Evolutionary conservation across 164 flowering plant genomes (phyloP), one percentile per base, ranked within the genome.

Genomic region (Vitis riparia): DNA sequence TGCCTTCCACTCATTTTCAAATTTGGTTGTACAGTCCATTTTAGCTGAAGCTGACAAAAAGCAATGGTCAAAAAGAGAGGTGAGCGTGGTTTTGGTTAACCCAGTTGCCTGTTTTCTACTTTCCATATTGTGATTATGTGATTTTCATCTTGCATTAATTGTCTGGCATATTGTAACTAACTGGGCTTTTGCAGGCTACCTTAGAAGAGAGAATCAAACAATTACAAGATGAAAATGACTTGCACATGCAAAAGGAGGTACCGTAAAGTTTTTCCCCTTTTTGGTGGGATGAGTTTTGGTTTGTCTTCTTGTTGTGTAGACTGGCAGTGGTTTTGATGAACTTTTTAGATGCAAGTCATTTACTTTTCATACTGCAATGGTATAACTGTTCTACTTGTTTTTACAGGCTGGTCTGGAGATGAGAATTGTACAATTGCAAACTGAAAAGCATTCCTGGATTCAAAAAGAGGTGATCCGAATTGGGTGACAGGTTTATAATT

Each of bases 401-500:
- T 62, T 71, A n/a, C 78, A 86, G 92, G 80, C 76, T 72, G 57
- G 11, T 67, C 70, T 84, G 29, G 80, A 74, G 75, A 77, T 69
- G 65, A 79, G 65, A 59, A 64, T 84, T 66, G 60, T 50, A 68
- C 62, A 70, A 30, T 67, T 85, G 55, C 75, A 79, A 73, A 68
- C 51, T 63, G 83, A 82, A 60, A 83, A 76, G 51, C 78, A 79
- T 29, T 72, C 75, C 17, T 79, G 76, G 76, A 47, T 70, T 29
- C 67, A 73, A 51, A 78, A 75, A 61, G 83, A 84, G 89, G 86
- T 83, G 73, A 75, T 58, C 48, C 58, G 14, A 56, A 27, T 66
- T 68, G 67, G 15, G n/a, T 19, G 27, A 59, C 55, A 1, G 12
- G 16, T 30, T 29, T 29, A 12, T 67, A 23, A 23, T 23, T 19